Percentiles rank a stretch among this genome's conserved stretches.
Evolutionary conservation across 495 filamentous ascomycete genomes (phyloP).

Genomic region (Penicillium tannophilum): DNA sequence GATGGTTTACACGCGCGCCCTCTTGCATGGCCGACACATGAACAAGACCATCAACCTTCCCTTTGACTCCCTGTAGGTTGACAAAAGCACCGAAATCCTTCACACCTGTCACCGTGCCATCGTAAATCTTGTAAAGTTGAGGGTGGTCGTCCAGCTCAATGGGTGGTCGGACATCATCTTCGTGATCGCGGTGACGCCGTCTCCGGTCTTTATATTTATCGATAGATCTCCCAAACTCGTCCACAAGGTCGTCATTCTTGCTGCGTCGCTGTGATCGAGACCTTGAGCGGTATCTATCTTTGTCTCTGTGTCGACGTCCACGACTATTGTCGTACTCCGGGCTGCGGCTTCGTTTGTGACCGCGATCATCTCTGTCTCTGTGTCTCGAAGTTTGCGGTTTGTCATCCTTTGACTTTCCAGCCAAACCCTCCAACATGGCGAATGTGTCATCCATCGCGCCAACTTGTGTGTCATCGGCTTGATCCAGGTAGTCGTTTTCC

Average conservation of each 20-base stretch:
- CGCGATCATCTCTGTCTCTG: constrained; percentile 22
- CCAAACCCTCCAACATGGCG: constrained; percentile 83
- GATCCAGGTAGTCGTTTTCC: constrained; percentile 45
- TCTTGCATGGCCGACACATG: constrained; percentile 95
- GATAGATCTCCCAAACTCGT: constrained; percentile 62
- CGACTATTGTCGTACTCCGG: constrained; percentile 64
- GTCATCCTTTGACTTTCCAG: constrained; percentile 61
- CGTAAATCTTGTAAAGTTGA: constrained; percentile 83
- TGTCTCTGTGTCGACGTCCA: constrained; percentile 52
- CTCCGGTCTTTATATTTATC: constrained; percentile 37
- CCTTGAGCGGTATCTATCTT: constrained; percentile 54
- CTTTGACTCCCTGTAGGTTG: constrained; percentile 81
- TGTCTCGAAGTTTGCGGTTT: constrained; percentile 33
- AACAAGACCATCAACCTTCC: constrained; percentile 90
- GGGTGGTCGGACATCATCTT: constrained; percentile 70
- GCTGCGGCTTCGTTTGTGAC: constrained; percentile 71
- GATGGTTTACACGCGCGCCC: constrained; percentile 86
- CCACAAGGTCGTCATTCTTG: constrained; percentile 59
- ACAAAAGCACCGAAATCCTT: constrained; percentile 98
- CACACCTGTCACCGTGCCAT: constrained; percentile 84
- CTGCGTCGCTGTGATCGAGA: constrained; percentile 56
- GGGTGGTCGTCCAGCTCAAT: constrained; percentile 82
- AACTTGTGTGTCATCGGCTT: constrained; percentile 39
- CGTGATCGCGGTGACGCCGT: constrained; percentile 41
- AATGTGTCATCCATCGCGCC: constrained; percentile 92